phyloP scores from a whole-genome alignment of 805 yeast species.

The Groenewaldozyma tartarivorans region DNA sequence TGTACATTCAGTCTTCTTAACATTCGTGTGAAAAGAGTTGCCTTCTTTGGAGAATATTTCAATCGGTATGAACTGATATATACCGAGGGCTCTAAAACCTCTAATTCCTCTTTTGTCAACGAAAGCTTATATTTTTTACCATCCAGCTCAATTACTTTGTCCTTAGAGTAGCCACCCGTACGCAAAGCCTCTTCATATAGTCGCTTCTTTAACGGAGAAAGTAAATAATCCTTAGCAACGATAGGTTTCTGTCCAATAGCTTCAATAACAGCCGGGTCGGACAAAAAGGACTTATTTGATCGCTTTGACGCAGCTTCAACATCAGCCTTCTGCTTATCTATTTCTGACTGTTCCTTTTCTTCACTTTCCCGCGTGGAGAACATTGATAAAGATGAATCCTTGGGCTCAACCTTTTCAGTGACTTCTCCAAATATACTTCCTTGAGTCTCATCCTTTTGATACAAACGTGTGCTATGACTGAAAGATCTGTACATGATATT shows the following conservation, averaged over 20 bases:
- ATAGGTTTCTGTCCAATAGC: conserved; percentile 44
- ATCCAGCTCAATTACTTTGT: conserved; percentile 38
- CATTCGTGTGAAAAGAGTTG: conserved; percentile 68
- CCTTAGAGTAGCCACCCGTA: conserved; percentile 62
- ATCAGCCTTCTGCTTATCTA: conserved; percentile 3
- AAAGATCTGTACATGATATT: no score
- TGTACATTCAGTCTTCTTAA: conserved; percentile 61
- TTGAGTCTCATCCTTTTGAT: neutral
- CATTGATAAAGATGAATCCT: conserved; percentile 11
- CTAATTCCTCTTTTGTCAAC: conserved; percentile 56
- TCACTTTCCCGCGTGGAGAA: conserved; percentile 2
- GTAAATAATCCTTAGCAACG: conserved; percentile 43
- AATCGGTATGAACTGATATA: conserved; percentile 72
- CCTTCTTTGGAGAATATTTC: conserved; percentile 83
- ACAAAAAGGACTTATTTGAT: conserved; percentile 11
- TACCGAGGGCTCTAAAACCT: conserved; percentile 80
- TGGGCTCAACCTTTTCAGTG: conserved; percentile 10
- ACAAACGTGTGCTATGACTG: neutral
- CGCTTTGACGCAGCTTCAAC: neutral
- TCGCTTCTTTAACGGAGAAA: conserved; percentile 62
- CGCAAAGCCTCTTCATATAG: conserved; percentile 47
- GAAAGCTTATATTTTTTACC: conserved; percentile 46
- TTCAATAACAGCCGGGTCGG: conserved; percentile 31
- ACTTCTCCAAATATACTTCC: conserved; percentile 15
- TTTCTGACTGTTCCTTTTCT: conserved; percentile 1